Percentiles rank a stretch among this genome's conserved stretches.
These are phyloP conservation scores for Sporisorium reilianum DNA, from an alignment of 1,284 basidiomycete species.

Conservation along the genomic window DNA sequence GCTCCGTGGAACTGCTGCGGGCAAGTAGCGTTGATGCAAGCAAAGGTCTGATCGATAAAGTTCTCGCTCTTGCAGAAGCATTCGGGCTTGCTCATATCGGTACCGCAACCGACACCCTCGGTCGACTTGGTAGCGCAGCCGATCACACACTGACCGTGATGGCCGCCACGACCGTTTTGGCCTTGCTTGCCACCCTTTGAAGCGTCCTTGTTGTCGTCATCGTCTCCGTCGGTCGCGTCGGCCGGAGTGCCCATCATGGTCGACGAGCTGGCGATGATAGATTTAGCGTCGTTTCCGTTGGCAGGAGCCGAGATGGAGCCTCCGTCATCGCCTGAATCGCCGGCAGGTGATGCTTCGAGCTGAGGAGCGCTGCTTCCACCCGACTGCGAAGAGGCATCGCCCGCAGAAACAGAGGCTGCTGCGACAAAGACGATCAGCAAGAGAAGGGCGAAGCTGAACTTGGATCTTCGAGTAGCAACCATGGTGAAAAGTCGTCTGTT, in stretches of 20 bases:
- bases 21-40: conserved; percentile 50
- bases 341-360: conserved; percentile 1
- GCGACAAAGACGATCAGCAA: conserved; percentile 13
- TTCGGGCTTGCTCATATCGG: conserved; percentile 38
- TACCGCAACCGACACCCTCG: conserved; percentile 33
- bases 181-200: background rate
- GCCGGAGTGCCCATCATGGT: conserved; percentile 21
- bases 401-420: conserved; percentile 10
- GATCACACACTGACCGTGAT: conserved; percentile 37
- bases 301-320: conserved; percentile 34
- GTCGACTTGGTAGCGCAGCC: conserved; percentile 35
- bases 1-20: conserved; percentile 47
- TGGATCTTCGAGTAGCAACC: background rate
- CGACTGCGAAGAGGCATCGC: background rate
- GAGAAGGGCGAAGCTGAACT: conserved; percentile 5
- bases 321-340: background rate
- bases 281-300: conserved; percentile 20
- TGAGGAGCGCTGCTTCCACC: background rate
- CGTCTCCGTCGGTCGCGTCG: conserved; percentile 33
- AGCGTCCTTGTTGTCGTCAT: conserved; percentile 7
- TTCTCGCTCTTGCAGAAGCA: conserved; percentile 42
- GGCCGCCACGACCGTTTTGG: background rate
- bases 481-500: background rate
- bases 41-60: conserved; percentile 39
- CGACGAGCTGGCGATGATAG: conserved; percentile 16